These are phyloP conservation scores for Trametes sp. DNA, from an alignment of 1,284 basidiomycete genomes.

Conservation along the genomic window DNA sequence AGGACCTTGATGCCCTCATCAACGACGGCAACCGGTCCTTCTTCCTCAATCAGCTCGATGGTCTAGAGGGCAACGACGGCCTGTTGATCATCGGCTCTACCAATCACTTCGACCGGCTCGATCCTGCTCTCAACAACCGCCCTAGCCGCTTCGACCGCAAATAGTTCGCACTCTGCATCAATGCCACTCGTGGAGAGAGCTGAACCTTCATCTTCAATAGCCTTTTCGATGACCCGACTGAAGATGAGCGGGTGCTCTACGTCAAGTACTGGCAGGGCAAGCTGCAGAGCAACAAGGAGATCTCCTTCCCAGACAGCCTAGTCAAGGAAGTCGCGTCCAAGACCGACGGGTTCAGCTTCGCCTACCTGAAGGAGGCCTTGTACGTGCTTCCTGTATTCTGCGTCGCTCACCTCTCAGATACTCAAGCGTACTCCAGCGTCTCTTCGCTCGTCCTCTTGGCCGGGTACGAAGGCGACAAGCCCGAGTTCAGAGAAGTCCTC, in stretches of 20 bases:
- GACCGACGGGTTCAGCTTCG: constrained; percentile 79
- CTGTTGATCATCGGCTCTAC: constrained; percentile 82
- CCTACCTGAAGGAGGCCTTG: constrained; percentile 88
- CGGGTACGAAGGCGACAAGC: constrained; percentile 54
- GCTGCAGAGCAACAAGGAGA: constrained; percentile 62
- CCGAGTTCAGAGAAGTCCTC: constrained; percentile 57
- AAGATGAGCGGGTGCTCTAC: constrained; percentile 70
- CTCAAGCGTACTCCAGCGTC: constrained; percentile 52
- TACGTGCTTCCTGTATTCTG: constrained; percentile 47
- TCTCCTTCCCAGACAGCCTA: constrained; percentile 72
- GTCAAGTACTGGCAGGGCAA: constrained; percentile 81
- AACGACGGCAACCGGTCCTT: constrained; percentile 79
- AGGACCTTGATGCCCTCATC: constrained; percentile 85
- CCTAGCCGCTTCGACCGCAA: constrained; percentile 88
- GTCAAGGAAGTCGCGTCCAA: constrained; percentile 63
- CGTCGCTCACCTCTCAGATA: not conserved
- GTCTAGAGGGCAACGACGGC: constrained; percentile 78
- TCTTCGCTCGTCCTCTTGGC: constrained; percentile 67
- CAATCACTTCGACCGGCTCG: constrained; percentile 83
- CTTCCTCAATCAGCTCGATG: constrained; percentile 87
- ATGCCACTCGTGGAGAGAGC: no score
- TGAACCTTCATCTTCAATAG: constrained; percentile 42
- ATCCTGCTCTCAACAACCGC: constrained; percentile 75
- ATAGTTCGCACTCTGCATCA: constrained; percentile 74
- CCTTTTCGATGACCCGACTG: constrained; percentile 70